Conservation (phyloP, 495 filamentous ascomycete species). For the Xanthoparmelia taractica region DNA sequence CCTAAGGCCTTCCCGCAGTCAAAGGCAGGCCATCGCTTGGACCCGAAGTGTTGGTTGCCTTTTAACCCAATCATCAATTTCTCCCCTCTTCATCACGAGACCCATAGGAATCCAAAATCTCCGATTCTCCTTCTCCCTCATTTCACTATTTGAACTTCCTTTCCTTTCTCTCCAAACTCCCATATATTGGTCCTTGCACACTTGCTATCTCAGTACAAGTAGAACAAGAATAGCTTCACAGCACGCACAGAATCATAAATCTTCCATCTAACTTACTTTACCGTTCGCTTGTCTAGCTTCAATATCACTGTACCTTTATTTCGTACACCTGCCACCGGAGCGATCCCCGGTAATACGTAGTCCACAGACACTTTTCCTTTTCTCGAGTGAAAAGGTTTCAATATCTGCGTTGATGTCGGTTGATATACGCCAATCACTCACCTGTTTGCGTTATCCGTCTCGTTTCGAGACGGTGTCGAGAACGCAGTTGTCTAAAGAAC, state of each 20-base stretch:
- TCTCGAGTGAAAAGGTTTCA: slow-evolving; percentile 6
- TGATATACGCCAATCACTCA: slow-evolving; percentile 60
- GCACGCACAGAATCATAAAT: no score
- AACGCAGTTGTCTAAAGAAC: slow-evolving; percentile 61
- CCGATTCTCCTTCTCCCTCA: not conserved
- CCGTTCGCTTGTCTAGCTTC: not conserved
- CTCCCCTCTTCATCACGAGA: not conserved
- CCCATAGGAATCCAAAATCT: not conserved
- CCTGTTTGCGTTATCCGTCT: slow-evolving; percentile 61
- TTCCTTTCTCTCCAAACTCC: not conserved
- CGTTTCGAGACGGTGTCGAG: slow-evolving; percentile 66
- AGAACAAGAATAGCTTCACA: not conserved
- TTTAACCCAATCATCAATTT: not conserved
- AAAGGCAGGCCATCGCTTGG: not conserved
- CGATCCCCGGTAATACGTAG: not conserved
- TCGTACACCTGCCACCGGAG: not conserved
- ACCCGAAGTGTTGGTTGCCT: not conserved
- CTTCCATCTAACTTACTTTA: not conserved
- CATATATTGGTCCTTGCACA: not conserved
- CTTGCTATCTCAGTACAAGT: not conserved
- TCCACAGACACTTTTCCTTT: not conserved
- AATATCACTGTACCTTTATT: not conserved
- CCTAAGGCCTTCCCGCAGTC: not conserved
- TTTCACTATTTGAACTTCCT: not conserved
- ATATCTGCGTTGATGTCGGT: slow-evolving; percentile 60